Conservation (phyloP, 257 asterid genomes). For the Solanum sejunctum region DNA sequence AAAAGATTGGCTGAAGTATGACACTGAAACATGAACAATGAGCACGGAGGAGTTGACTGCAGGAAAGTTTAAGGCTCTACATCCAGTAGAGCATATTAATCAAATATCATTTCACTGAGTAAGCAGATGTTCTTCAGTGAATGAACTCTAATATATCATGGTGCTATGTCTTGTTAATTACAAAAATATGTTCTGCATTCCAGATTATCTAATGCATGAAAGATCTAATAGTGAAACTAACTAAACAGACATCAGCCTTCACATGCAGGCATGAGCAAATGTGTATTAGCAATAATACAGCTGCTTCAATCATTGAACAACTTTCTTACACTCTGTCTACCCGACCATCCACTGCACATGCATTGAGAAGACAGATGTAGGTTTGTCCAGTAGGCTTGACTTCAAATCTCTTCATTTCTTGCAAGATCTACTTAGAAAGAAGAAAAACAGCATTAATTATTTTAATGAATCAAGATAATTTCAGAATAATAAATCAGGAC, state of each 20-base stretch:
- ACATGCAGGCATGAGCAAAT: not conserved
- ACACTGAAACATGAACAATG: not conserved
- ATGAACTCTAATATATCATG: not conserved
- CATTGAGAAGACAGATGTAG: conserved; percentile 80
- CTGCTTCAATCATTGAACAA: not conserved
- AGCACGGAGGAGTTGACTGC: not conserved
- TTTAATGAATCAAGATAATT: not conserved
- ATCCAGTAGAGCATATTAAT: not conserved
- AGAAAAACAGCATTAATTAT: not conserved
- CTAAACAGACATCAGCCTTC: not conserved
- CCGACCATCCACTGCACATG: conserved; percentile 81
- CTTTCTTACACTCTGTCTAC: conserved; percentile 82
- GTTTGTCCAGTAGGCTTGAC: conserved; percentile 94
- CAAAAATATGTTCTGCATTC: not conserved
- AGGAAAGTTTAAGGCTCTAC: not conserved
- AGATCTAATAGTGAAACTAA: not conserved
- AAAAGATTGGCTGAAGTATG: not conserved
- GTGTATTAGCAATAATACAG: not conserved
- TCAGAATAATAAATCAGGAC: not conserved
- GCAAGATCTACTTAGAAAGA: conserved; percentile 51
- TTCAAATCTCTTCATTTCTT: conserved; percentile 80
- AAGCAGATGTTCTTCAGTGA: not conserved
- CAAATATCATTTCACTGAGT: not conserved
- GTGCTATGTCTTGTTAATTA: not conserved
- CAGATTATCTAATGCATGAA: not conserved